phyloP scores from a whole-genome alignment of 2,329 filamentous ascomycete genomes.

The Cladorrhinum sp. region DNA sequence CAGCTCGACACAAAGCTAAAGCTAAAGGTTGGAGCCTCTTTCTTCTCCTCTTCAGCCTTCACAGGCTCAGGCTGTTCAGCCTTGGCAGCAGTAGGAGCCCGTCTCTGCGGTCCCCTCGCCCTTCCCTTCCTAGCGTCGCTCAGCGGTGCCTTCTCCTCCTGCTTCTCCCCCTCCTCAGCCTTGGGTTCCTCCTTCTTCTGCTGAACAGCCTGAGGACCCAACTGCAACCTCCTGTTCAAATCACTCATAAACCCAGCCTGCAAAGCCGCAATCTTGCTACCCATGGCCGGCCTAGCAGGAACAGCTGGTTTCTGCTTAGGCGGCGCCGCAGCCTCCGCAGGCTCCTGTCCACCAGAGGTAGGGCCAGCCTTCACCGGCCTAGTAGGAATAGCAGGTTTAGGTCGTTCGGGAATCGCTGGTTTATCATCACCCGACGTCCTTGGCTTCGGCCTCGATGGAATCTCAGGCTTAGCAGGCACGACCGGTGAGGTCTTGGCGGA shows the following conservation, averaged over 20 bases:
- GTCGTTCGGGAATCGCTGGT: slow-evolving; percentile 48
- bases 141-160: slow-evolving; percentile 67
- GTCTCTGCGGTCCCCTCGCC: slow-evolving; percentile 75
- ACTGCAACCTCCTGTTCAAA: slow-evolving; percentile 80
- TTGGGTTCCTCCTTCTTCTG: slow-evolving; percentile 37
- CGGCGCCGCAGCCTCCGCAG: slow-evolving; percentile 41
- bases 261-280: slow-evolving; percentile 84
- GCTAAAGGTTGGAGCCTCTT: slow-evolving; percentile 35
- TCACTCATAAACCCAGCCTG: slow-evolving; percentile 92
- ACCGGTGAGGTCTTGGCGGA: not conserved
- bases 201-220: slow-evolving; percentile 62
- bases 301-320: slow-evolving; percentile 76
- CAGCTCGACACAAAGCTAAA: slow-evolving; percentile 52
- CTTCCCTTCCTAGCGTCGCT: slow-evolving; percentile 86
- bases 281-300: slow-evolving; percentile 67
- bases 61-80: slow-evolving; percentile 31
- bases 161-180: slow-evolving; percentile 55
- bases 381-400: slow-evolving; percentile 59
- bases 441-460: slow-evolving; percentile 55
- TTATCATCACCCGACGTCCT: slow-evolving; percentile 38
- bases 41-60: slow-evolving; percentile 15
- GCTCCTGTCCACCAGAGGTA: slow-evolving; percentile 35
- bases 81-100: slow-evolving; percentile 36
- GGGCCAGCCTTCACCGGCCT: slow-evolving; percentile 57
- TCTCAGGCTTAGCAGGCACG: slow-evolving; percentile 35